A percentile compares a stretch with the other conserved stretches of the same genome.
Evolutionary conservation across 352 stramenopile species (phyloP).

Genomic region (Phytophthora sp.): DNA sequence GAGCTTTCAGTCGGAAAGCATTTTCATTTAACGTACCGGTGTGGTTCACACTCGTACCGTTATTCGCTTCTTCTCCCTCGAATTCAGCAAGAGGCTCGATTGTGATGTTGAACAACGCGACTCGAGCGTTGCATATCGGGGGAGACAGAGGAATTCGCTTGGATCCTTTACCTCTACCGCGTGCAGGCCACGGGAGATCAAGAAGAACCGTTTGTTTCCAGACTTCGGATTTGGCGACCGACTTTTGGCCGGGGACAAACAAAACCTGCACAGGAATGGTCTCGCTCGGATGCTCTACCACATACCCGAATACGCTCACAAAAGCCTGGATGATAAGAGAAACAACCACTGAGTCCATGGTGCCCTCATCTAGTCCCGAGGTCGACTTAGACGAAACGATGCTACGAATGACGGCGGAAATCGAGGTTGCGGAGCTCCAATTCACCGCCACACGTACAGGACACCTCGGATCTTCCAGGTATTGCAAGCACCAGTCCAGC

Average conservation of each 20-base stretch:
- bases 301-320: slow-evolving; percentile 46
- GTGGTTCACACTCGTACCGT: slow-evolving; percentile 21
- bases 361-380: slow-evolving; percentile 9
- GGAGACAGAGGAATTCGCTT: slow-evolving; percentile 17
- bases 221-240: slow-evolving; percentile 37
- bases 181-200: slow-evolving; percentile 42
- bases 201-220: slow-evolving; percentile 57
- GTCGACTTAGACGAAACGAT: slow-evolving; percentile 52
- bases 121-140: slow-evolving; percentile 29
- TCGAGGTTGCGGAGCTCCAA: slow-evolving; percentile 44
- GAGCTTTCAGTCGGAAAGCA: slow-evolving; percentile 37
- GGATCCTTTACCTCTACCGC: background rate
- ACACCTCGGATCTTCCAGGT: slow-evolving; percentile 48
- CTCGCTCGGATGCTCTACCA: slow-evolving; percentile 45
- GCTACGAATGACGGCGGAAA: slow-evolving; percentile 51
- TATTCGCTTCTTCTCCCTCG: slow-evolving; percentile 11
- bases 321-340: slow-evolving; percentile 56
- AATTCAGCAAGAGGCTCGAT: slow-evolving; percentile 44
- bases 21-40: slow-evolving; percentile 16
- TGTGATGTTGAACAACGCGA: slow-evolving; percentile 69
- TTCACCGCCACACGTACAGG: slow-evolving; percentile 50
- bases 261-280: slow-evolving; percentile 56
- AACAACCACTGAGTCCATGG: slow-evolving; percentile 33
- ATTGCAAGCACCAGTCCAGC: slow-evolving; percentile 55
- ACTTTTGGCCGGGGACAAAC: slow-evolving; percentile 32